Percentiles rank a stretch among this genome's conserved stretches.
These are phyloP conservation scores for Mortierella alpina DNA, from an alignment of 192 early-diverging fungal genomes.

Conservation along the genomic window DNA sequence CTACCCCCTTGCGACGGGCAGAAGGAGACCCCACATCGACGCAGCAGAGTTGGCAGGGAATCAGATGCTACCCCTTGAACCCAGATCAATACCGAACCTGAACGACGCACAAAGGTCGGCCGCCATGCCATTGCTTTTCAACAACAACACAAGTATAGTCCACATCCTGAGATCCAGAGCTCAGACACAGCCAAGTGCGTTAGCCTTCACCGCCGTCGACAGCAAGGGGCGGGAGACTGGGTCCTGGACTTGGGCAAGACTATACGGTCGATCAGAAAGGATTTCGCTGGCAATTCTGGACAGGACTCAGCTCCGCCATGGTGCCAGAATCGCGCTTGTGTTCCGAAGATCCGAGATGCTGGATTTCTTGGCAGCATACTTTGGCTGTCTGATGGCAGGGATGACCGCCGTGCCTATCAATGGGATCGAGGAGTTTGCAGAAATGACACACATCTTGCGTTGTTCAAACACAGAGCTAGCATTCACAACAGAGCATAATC, in stretches of 20 bases:
- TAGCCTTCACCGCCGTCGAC: constrained; percentile 69
- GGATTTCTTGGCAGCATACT: constrained; percentile 81
- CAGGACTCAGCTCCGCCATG: constrained; percentile 62
- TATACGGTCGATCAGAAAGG: constrained; percentile 73
- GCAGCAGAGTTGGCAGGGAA: no score
- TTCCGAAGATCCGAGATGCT: constrained; percentile 81
- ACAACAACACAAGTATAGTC: not conserved
- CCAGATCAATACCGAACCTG: no score
- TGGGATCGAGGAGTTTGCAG: constrained; percentile 77
- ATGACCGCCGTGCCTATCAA: constrained; percentile 87
- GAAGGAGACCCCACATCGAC: no score
- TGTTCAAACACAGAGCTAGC: constrained; percentile 69
- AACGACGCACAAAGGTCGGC: no score
- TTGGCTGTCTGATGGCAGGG: constrained; percentile 81
- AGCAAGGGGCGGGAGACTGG: constrained; percentile 71
- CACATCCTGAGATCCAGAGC: no score
- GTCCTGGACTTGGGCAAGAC: constrained; percentile 74
- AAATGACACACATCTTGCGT: constrained; percentile 75
- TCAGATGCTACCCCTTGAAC: no score
- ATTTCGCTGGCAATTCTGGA: constrained; percentile 68
- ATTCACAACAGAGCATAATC: constrained; percentile 81
- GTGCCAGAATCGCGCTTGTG: constrained; percentile 77
- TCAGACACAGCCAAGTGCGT: no score
- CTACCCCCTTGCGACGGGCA: no score
- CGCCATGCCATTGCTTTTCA: no score